Evolutionary conservation across 2,329 filamentous ascomycete species (phyloP).

Genomic region (Ascochyta lentis): DNA sequence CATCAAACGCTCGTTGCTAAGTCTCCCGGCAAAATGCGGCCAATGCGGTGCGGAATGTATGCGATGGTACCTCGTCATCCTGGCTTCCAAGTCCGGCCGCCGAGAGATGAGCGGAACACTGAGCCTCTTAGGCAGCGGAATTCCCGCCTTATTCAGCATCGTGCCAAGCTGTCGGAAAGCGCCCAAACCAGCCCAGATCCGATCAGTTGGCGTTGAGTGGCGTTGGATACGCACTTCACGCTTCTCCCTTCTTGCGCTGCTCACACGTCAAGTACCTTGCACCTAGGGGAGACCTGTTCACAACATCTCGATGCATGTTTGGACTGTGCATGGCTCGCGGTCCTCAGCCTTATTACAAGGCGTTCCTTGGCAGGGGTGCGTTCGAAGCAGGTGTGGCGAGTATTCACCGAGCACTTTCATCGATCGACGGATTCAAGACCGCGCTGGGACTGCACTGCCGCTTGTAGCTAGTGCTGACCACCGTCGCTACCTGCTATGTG

Average conservation of each 20-base stretch:
- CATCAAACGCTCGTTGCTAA: background rate
- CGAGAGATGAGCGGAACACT: conserved; percentile 16
- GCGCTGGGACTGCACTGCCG: conserved; percentile 20
- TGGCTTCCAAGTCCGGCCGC: conserved; percentile 8
- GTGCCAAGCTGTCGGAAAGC: conserved; percentile 26
- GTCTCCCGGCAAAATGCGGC: conserved; percentile 13
- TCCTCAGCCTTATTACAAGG: background rate
- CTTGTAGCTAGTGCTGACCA: conserved; percentile 20
- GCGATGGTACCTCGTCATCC: conserved; percentile 13
- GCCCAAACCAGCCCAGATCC: conserved; percentile 21
- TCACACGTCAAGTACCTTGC: background rate
- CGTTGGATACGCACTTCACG: background rate
- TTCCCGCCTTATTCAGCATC: conserved; percentile 20
- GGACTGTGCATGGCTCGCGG: background rate
- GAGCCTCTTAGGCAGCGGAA: conserved; percentile 7
- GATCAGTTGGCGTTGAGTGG: conserved; percentile 8
- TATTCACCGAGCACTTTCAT: conserved; percentile 8
- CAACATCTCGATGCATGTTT: background rate
- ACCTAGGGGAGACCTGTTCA: background rate
- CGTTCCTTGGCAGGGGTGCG: background rate
- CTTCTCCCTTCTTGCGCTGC: background rate
- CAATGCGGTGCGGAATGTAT: conserved; percentile 7
- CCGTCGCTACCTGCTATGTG: background rate
- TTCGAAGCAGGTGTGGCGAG: conserved; percentile 32
- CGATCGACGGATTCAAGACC: conserved; percentile 12